phyloP scores from a whole-genome alignment of 1,284 basidiomycete species.

The Trichosporon coremiiforme region DNA sequence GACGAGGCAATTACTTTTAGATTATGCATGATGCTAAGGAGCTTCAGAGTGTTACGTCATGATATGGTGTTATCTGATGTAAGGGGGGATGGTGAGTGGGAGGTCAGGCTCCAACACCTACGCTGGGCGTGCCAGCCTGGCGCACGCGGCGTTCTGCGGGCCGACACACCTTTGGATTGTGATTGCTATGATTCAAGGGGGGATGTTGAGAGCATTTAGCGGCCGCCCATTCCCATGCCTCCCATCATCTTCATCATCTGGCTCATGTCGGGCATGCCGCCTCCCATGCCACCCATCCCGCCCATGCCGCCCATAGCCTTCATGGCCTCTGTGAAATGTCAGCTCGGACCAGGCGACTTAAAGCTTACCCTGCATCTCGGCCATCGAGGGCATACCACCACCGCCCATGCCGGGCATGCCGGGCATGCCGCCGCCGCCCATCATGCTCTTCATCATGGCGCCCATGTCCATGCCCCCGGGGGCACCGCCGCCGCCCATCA shows the following conservation, averaged over 20 bases:
- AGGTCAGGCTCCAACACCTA: neutral
- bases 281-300: slow-evolving; percentile 62
- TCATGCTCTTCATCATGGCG: slow-evolving; percentile 56
- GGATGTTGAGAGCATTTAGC: slow-evolving; percentile 4
- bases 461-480: slow-evolving; percentile 69
- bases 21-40: slow-evolving; percentile 18
- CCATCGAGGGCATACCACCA: slow-evolving; percentile 57
- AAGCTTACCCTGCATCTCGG: slow-evolving; percentile 56
- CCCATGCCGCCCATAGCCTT: slow-evolving; percentile 60
- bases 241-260: slow-evolving; percentile 60
- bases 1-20: slow-evolving; percentile 48
- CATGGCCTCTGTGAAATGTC: slow-evolving; percentile 65
- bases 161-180: neutral
- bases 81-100: neutral
- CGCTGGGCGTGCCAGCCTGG: neutral
- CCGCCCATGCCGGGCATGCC: slow-evolving; percentile 29
- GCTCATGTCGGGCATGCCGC: slow-evolving; percentile 55
- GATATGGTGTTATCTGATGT: neutral
- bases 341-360: slow-evolving; percentile 4
- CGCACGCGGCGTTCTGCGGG: neutral
- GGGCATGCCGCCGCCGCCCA: slow-evolving; percentile 49
- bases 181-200: neutral
- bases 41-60: slow-evolving; percentile 15
- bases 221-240: slow-evolving; percentile 37
- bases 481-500: slow-evolving; percentile 72